Percentiles rank a stretch among this genome's conserved stretches.
phyloP scores from a whole-genome alignment of 129 eudicot genomes.

The Daucus carota region DNA sequence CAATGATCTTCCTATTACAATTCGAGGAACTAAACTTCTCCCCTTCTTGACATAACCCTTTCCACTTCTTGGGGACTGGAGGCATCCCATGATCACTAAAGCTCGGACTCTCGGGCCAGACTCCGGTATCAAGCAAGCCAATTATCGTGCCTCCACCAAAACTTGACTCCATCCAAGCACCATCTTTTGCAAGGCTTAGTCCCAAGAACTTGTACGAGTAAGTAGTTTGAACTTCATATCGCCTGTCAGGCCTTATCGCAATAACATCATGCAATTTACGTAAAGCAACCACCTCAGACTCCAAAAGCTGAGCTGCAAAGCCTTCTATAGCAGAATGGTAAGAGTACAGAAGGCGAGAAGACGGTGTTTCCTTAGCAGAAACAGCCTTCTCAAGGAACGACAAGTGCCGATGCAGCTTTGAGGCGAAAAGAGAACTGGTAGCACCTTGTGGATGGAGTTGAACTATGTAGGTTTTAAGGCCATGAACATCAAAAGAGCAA shows the following conservation, averaged over 20 bases:
- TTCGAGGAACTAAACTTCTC: slow-evolving; percentile 41
- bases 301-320: slow-evolving; percentile 66
- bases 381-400: slow-evolving; percentile 49
- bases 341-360: slow-evolving; percentile 78
- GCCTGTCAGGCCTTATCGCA: slow-evolving; percentile 64
- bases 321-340: slow-evolving; percentile 83
- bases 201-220: slow-evolving; percentile 92
- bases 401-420: slow-evolving; percentile 76
- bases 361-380: slow-evolving; percentile 31
- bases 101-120: slow-evolving; percentile 98
- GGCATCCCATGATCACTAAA: slow-evolving; percentile 69
- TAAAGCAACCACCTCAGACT: slow-evolving; percentile 35
- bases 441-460: slow-evolving; percentile 66
- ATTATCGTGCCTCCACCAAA: slow-evolving; percentile 76
- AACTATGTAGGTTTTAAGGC: slow-evolving; percentile 61
- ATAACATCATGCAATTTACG: slow-evolving; percentile 44
- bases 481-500: slow-evolving; percentile 18
- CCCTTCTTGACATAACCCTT: slow-evolving; percentile 78
- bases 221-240: slow-evolving; percentile 61
- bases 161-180: slow-evolving; percentile 64
- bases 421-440: slow-evolving; percentile 32
- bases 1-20: slow-evolving; percentile 73
- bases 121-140: slow-evolving; percentile 88
- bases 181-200: slow-evolving; percentile 27
- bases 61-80: slow-evolving; percentile 67